Conservation (phyloP, 768 basidiomycete genomes). For the Kwoniella mangroviensis region DNA sequence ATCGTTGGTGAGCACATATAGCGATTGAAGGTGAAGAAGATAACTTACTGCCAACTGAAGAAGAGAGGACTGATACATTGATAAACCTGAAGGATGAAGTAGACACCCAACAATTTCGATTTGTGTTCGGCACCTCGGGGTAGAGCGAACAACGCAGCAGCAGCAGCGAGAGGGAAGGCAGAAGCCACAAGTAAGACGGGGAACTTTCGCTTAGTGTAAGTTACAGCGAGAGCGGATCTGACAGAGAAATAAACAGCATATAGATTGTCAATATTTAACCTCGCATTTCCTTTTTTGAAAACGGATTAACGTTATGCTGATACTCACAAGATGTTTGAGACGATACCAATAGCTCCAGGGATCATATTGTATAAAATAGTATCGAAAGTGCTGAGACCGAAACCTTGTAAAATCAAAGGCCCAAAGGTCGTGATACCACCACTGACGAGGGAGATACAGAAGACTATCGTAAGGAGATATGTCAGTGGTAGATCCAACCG, state of each 20-base stretch:
- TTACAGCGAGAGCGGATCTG: slow-evolving; percentile 56
- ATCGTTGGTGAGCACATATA: neutral
- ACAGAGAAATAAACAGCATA: neutral
- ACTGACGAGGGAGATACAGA: slow-evolving; percentile 34
- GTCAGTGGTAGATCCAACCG: too few species aligned
- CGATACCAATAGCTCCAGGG: slow-evolving; percentile 60
- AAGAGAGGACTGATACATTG: slow-evolving; percentile 34
- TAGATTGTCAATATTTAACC: neutral
- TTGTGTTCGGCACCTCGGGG: slow-evolving; percentile 32
- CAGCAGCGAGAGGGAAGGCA: slow-evolving; percentile 40
- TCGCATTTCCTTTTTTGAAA: too few species aligned
- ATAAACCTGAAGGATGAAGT: slow-evolving; percentile 44
- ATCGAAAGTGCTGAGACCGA: slow-evolving; percentile 57
- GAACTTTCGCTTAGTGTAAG: slow-evolving; percentile 32
- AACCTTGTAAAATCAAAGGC: slow-evolving; percentile 61
- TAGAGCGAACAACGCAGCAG: slow-evolving; percentile 36
- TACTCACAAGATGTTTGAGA: slow-evolving; percentile 54
- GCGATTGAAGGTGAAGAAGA: neutral
- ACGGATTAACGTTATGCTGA: neutral
- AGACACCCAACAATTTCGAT: slow-evolving; percentile 34
- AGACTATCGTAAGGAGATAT: slow-evolving; percentile 28
- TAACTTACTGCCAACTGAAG: slow-evolving; percentile 34
- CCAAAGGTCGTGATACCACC: slow-evolving; percentile 62
- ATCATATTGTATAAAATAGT: slow-evolving; percentile 64
- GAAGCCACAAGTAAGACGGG: slow-evolving; percentile 31